Percentiles rank a stretch among this genome's conserved stretches.
phyloP scores from a whole-genome alignment of 2,329 filamentous ascomycete genomes.

The Beauveria varroae region DNA sequence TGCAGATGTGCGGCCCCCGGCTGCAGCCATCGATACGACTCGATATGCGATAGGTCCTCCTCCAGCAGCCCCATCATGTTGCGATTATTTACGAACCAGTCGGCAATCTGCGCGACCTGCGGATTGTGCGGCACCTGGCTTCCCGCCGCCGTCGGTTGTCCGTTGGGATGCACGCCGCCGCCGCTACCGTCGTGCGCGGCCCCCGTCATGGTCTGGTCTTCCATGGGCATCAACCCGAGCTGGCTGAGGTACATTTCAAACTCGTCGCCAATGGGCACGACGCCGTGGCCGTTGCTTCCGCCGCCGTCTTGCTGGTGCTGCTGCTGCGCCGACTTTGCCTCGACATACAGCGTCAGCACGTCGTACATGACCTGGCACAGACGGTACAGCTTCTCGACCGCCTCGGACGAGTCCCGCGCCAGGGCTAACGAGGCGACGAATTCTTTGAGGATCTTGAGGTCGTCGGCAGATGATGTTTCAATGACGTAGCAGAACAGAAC shows the following conservation, averaged over 20 bases:
- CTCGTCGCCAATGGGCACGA: conserved; percentile 46
- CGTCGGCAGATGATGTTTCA: conserved; percentile 43
- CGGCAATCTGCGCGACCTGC: conserved; percentile 43
- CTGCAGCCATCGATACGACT: conserved; percentile 28
- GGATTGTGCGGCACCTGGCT: conserved; percentile 18
- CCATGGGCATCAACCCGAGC: conserved; percentile 49
- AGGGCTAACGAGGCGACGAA: conserved; percentile 50
- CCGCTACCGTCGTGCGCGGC: conserved; percentile 11
- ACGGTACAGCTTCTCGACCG: conserved; percentile 52
- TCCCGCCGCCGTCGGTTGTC: conserved; percentile 1
- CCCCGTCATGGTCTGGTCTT: conserved; percentile 23
- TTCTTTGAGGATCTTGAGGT: conserved; percentile 46
- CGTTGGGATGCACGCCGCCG: conserved; percentile 14
- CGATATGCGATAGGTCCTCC: conserved; percentile 46
- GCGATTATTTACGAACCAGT: conserved; percentile 59
- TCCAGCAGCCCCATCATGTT: conserved; percentile 60
- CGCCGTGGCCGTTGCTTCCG: conserved; percentile 13
- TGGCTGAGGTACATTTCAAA: conserved; percentile 60
- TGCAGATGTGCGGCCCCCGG: conserved; percentile 11
- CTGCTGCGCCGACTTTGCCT: conserved; percentile 46
- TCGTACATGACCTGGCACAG: conserved; percentile 55
- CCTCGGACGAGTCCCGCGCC: conserved; percentile 45
- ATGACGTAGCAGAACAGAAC: conserved; percentile 52
- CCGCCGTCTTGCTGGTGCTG: conserved; percentile 29
- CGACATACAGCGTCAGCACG: conserved; percentile 54